phyloP scores from a whole-genome alignment of 192 early-diverging fungal species.

The Entophlyctis luteolus region DNA sequence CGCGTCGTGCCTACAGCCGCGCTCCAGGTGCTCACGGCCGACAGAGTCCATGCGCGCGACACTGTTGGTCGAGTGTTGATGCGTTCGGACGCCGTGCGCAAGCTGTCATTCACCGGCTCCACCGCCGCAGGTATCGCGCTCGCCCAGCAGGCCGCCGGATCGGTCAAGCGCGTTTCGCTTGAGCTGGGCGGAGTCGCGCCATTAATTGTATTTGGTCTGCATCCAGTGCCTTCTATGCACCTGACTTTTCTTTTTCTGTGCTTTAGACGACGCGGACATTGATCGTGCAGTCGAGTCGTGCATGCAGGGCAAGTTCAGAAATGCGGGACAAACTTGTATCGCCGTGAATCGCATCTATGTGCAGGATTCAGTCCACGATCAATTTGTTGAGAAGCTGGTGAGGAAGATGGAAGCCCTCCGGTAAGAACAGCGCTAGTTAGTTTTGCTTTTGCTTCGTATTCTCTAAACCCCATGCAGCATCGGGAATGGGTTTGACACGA shows the following conservation, averaged over 20 bases:
- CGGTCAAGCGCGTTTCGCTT: conserved; percentile 48
- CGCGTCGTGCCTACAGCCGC: conserved; percentile 73
- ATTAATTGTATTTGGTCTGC: conserved; percentile 48
- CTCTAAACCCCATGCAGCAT: conserved; percentile 23
- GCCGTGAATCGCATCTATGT: conserved; percentile 44
- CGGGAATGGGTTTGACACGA: conserved; percentile 68
- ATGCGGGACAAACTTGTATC: conserved; percentile 49
- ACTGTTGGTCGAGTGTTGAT: conserved; percentile 57
- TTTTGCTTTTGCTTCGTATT: neutral
- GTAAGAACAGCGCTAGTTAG: neutral
- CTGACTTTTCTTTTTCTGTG: neutral
- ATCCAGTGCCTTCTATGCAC: neutral
- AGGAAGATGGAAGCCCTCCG: conserved; percentile 53
- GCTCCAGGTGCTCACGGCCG: conserved; percentile 60
- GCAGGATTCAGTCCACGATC: conserved; percentile 32
- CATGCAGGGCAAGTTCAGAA: conserved; percentile 38
- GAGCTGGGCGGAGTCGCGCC: conserved; percentile 52
- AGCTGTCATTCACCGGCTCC: conserved; percentile 79
- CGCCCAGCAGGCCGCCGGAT: conserved; percentile 54
- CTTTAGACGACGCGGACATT: conserved; percentile 39
- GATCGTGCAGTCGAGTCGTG: conserved; percentile 41
- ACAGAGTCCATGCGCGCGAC: conserved; percentile 40
- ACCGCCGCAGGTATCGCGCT: conserved; percentile 66
- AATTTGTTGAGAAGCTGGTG: conserved; percentile 45
- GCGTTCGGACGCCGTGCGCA: conserved; percentile 40